Conservation (phyloP, 106 monocot species). For the Allium sativum region DNA sequence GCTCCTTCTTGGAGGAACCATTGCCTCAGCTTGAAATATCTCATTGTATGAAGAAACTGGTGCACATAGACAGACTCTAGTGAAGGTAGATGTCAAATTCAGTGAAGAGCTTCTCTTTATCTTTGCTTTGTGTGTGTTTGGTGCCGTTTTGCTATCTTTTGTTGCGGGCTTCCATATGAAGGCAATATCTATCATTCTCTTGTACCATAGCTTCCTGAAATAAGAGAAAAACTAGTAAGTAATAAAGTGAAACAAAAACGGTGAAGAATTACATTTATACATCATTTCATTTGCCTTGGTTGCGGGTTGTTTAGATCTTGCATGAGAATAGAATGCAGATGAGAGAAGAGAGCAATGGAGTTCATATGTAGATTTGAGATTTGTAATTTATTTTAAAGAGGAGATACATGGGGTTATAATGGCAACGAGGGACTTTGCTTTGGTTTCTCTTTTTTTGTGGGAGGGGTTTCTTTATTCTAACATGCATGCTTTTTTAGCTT, state of each 20-base stretch:
- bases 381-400: slow-evolving; percentile 3
- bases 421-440: slow-evolving; percentile 29
- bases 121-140: slow-evolving; percentile 13
- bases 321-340: slow-evolving; percentile 42
- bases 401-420: slow-evolving; percentile 8
- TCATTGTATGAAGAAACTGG: slow-evolving; percentile 69
- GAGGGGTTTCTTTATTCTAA: slow-evolving; percentile 17
- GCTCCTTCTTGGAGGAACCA: slow-evolving; percentile 38
- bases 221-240: background rate
- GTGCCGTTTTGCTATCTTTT: background rate
- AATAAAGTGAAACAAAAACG: background rate
- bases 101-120: slow-evolving; percentile 56
- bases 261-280: background rate
- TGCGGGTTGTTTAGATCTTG: slow-evolving; percentile 34
- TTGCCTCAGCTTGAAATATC: slow-evolving; percentile 28
- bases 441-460: slow-evolving; percentile 3
- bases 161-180: slow-evolving; percentile 34
- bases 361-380: background rate
- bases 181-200: slow-evolving; percentile 32
- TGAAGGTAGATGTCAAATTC: slow-evolving; percentile 48
- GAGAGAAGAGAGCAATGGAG: slow-evolving; percentile 18
- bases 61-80: slow-evolving; percentile 66
- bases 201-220: slow-evolving; percentile 52
- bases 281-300: slow-evolving; percentile 29
- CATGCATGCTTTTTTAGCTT: slow-evolving; percentile 22